phyloP scores from a whole-genome alignment of 2,329 filamentous ascomycete species.

The Apiospora phragmitis region DNA sequence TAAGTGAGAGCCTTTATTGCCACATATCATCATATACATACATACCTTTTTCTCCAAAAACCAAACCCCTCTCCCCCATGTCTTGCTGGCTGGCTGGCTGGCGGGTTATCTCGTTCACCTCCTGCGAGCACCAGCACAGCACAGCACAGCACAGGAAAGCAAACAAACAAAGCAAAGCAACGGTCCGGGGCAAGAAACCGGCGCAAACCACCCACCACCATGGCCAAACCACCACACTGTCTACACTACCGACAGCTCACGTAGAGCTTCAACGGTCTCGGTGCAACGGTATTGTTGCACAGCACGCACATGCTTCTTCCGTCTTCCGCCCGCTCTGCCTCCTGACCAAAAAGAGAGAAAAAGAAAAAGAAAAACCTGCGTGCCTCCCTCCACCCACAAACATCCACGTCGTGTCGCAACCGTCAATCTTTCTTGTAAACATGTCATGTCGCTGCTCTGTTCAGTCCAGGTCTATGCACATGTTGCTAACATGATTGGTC shows the following conservation, averaged over 20 bases:
- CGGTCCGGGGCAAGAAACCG: neutral
- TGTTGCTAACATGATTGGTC: conserved; percentile 1
- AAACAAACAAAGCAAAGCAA: neutral
- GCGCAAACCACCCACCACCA: conserved; percentile 7
- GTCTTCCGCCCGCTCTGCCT: neutral
- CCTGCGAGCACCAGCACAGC: neutral
- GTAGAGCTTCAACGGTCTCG: neutral
- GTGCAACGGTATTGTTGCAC: conserved; percentile 1
- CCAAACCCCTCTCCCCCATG: conserved; percentile 13
- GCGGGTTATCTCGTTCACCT: neutral
- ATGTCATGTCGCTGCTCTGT: conserved; percentile 3
- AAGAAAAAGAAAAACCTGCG: neutral
- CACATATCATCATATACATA: neutral
- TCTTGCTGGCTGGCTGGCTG: conserved; percentile 2
- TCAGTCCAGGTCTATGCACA: conserved; percentile 3
- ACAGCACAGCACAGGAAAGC: neutral
- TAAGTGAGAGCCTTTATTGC: conserved; percentile 50
- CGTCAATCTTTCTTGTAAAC: neutral
- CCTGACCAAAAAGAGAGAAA: neutral
- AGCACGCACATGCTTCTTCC: neutral
- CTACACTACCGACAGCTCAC: neutral
- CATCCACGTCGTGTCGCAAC: conserved; percentile 1
- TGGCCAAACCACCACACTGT: neutral
- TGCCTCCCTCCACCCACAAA: neutral
- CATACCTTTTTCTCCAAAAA: conserved; percentile 14